Percentiles rank a stretch among this genome's conserved stretches.
Conservation (phyloP, 495 filamentous ascomycete species). For the Acidomyces sp. region DNA sequence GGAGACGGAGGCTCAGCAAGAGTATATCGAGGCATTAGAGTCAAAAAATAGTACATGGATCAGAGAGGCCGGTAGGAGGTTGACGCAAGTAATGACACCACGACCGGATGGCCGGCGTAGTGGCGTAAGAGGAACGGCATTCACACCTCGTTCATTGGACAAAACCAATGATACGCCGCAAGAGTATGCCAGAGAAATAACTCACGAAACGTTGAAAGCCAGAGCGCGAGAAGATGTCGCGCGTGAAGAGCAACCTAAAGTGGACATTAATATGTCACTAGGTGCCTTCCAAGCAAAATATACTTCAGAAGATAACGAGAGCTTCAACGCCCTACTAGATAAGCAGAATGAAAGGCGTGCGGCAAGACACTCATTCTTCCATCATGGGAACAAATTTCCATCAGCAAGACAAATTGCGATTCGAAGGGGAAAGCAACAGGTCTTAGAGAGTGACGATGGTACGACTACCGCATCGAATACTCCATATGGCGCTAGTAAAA, state of each 20-base stretch:
- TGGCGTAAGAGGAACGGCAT: conserved; percentile 16
- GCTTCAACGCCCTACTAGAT: conserved; percentile 83
- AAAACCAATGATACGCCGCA: conserved; percentile 35
- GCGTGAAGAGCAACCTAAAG: conserved; percentile 31
- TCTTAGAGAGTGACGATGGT: conserved; percentile 29
- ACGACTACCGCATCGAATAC: conserved; percentile 18
- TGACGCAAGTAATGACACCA: conserved; percentile 74
- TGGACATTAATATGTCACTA: conserved; percentile 73
- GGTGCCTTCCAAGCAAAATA: conserved; percentile 80
- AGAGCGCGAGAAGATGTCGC: conserved; percentile 14
- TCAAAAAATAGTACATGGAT: conserved; percentile 81
- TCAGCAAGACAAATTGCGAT: conserved; percentile 76
- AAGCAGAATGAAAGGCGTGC: conserved; percentile 74
- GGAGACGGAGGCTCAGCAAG: conserved; percentile 72
- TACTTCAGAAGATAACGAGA: conserved; percentile 94
- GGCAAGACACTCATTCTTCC: conserved; percentile 77
- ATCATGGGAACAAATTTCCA: conserved; percentile 76
- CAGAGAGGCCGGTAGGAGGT: conserved; percentile 53
- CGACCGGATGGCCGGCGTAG: conserved; percentile 33
- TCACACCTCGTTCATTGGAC: conserved; percentile 9
- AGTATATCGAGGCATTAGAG: conserved; percentile 82
- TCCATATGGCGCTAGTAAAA: conserved; percentile 8
- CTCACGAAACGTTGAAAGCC: conserved; percentile 21
- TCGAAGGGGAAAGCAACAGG: conserved; percentile 44
- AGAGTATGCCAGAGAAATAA: conserved; percentile 41